Evolutionary conservation across 805 yeast genomes (phyloP).

Genomic region (Clavispora carvajalis): DNA sequence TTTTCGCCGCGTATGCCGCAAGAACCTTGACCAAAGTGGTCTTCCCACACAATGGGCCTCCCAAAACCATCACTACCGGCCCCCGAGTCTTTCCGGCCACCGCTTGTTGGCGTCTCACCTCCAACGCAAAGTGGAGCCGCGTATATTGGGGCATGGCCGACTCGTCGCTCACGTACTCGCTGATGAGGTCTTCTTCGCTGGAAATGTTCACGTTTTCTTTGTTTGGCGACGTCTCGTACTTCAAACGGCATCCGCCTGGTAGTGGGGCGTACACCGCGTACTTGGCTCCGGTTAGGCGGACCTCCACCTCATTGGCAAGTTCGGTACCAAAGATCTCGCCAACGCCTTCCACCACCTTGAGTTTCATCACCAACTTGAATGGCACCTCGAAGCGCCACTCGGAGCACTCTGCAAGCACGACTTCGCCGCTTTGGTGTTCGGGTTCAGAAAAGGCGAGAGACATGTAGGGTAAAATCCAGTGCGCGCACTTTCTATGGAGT

Average conservation of each 20-base stretch:
- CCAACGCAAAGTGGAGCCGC: slow-evolving; percentile 73
- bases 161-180: slow-evolving; percentile 68
- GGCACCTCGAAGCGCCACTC: slow-evolving; percentile 81
- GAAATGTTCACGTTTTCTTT: slow-evolving; percentile 20
- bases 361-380: slow-evolving; percentile 42
- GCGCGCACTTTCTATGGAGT: neutral
- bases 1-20: slow-evolving; percentile 69
- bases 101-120: slow-evolving; percentile 40
- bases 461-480: neutral
- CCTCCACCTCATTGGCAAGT: slow-evolving; percentile 61
- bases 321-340: slow-evolving; percentile 95
- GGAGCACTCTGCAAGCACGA: slow-evolving; percentile 31
- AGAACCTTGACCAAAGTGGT: slow-evolving; percentile 67
- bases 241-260: slow-evolving; percentile 60
- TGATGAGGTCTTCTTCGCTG: slow-evolving; percentile 34
- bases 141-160: slow-evolving; percentile 59
- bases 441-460: neutral
- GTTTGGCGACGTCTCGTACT: slow-evolving; percentile 33
- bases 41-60: slow-evolving; percentile 73
- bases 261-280: slow-evolving; percentile 36
- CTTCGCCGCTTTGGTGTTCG: slow-evolving; percentile 9
- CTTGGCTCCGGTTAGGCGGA: slow-evolving; percentile 34
- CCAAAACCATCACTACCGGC: slow-evolving; percentile 68
- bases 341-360: slow-evolving; percentile 57
- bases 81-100: slow-evolving; percentile 26